Evolutionary conservation across 78 protist species (phyloP).

Genomic region (Dictyostelium capitatum): DNA sequence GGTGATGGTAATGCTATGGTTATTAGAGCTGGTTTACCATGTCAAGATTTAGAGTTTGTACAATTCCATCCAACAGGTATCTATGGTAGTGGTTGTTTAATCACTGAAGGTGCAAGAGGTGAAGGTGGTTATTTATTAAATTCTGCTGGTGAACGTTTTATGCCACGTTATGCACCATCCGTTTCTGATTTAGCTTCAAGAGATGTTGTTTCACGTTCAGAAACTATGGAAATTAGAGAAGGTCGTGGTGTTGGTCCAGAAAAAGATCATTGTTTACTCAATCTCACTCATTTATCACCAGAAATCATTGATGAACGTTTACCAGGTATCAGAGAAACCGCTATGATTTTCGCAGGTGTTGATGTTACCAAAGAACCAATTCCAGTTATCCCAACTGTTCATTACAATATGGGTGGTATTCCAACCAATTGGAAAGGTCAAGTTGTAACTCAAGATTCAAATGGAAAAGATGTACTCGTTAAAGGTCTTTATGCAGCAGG

Average conservation of each 20-base stretch:
- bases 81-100: slow-evolving; percentile 99
- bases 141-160: slow-evolving; percentile 98
- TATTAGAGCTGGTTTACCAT: slow-evolving; percentile 92
- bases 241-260: slow-evolving; percentile 91
- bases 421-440: slow-evolving; percentile 98
- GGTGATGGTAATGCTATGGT: slow-evolving; percentile 99
- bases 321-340: slow-evolving; percentile 99
- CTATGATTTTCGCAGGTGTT: slow-evolving; percentile 99
- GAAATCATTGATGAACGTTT: slow-evolving; percentile 93
- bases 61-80: slow-evolving; percentile 99
- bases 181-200: slow-evolving; percentile 99
- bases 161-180: slow-evolving; percentile 99
- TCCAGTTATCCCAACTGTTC: slow-evolving; percentile 99
- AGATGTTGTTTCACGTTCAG: slow-evolving; percentile 99
- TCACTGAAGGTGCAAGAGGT: slow-evolving; percentile 99
- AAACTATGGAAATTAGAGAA: slow-evolving; percentile 94
- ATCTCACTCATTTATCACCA: slow-evolving; percentile 96
- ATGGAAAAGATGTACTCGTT: slow-evolving; percentile 83
- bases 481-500: slow-evolving; percentile 99
- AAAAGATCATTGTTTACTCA: slow-evolving; percentile 98
- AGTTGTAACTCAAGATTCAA: slow-evolving; percentile 65
- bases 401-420: slow-evolving; percentile 99
- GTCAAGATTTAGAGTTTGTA: slow-evolving; percentile 98
- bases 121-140: slow-evolving; percentile 99
- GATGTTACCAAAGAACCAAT: slow-evolving; percentile 99